A percentile compares a stretch with the other conserved stretches of the same genome.
phyloP scores from a whole-genome alignment of 192 early-diverging fungal genomes.

The Coemansia sp. region DNA sequence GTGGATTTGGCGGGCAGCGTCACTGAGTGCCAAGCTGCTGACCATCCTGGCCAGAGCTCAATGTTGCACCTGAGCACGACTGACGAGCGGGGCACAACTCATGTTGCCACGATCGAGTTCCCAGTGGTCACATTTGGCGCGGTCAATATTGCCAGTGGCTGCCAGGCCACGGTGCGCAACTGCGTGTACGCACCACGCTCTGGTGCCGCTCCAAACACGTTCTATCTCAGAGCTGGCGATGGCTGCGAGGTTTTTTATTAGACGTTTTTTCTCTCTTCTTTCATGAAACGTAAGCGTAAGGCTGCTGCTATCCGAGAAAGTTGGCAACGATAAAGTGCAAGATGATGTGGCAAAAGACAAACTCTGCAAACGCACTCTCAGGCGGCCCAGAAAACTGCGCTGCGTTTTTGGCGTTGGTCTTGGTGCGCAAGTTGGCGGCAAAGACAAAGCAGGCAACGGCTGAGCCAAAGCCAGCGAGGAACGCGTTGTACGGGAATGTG shows the following conservation, averaged over 20 bases:
- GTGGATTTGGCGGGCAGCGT: slow-evolving; percentile 36
- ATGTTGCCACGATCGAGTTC: slow-evolving; percentile 26
- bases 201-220: slow-evolving; percentile 8
- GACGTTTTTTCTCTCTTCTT: not conserved
- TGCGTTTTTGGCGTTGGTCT: slow-evolving; percentile 82
- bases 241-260: slow-evolving; percentile 18
- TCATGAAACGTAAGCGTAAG: not conserved
- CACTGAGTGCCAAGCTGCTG: not conserved
- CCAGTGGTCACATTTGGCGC: slow-evolving; percentile 19
- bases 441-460: slow-evolving; percentile 93
- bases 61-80: slow-evolving; percentile 23
- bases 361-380: slow-evolving; percentile 96
- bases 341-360: slow-evolving; percentile 79
- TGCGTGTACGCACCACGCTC: slow-evolving; percentile 8
- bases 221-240: slow-evolving; percentile 25
- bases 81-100: slow-evolving; percentile 8
- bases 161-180: slow-evolving; percentile 39
- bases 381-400: slow-evolving; percentile 67
- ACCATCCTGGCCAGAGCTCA: slow-evolving; percentile 8
- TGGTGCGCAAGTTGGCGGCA: slow-evolving; percentile 89
- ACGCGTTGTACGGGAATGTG: slow-evolving; percentile 98
- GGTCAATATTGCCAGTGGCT: slow-evolving; percentile 11
- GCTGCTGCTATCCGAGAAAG: slow-evolving; percentile 80
- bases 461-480: slow-evolving; percentile 93
- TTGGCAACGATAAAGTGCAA: slow-evolving; percentile 92